phyloP scores from a whole-genome alignment of 371 early-diverging fungal species.

The Rhizopus arrhizus region DNA sequence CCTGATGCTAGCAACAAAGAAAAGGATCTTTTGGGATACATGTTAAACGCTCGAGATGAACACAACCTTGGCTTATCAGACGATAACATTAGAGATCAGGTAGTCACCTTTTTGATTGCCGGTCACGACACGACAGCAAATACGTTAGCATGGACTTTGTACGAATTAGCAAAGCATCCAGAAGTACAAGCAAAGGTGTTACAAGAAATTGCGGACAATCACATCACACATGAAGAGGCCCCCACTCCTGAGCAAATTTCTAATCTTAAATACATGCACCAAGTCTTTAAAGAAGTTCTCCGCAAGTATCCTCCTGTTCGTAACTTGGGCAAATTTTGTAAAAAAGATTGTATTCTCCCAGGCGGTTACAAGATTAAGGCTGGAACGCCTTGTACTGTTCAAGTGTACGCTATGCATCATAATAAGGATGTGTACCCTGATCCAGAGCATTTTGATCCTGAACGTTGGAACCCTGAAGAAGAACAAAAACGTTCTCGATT shows the following conservation, averaged over 20 bases:
- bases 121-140: slow-evolving; percentile 59
- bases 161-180: slow-evolving; percentile 49
- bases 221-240: slow-evolving; percentile 38
- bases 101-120: slow-evolving; percentile 60
- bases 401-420: slow-evolving; percentile 47
- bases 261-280: slow-evolving; percentile 44
- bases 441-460: slow-evolving; percentile 57
- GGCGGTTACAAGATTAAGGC: slow-evolving; percentile 46
- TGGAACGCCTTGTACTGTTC: slow-evolving; percentile 20
- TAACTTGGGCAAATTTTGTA: slow-evolving; percentile 46
- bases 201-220: slow-evolving; percentile 56
- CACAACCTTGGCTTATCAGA: slow-evolving; percentile 46
- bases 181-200: slow-evolving; percentile 44
- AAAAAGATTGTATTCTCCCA: slow-evolving; percentile 54
- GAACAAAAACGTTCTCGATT: slow-evolving; percentile 55
- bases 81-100: slow-evolving; percentile 60
- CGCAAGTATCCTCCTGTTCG: slow-evolving; percentile 58
- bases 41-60: slow-evolving; percentile 57
- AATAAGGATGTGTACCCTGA: slow-evolving; percentile 51
- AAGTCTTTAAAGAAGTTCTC: slow-evolving; percentile 58
- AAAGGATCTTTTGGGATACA: slow-evolving; percentile 60
- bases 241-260: slow-evolving; percentile 52
- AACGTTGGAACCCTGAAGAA: slow-evolving; percentile 57
- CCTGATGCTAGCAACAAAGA: slow-evolving; percentile 41
- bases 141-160: slow-evolving; percentile 56